Conservation (phyloP, 768 basidiomycete genomes). For the Crepidotus variabilis region DNA sequence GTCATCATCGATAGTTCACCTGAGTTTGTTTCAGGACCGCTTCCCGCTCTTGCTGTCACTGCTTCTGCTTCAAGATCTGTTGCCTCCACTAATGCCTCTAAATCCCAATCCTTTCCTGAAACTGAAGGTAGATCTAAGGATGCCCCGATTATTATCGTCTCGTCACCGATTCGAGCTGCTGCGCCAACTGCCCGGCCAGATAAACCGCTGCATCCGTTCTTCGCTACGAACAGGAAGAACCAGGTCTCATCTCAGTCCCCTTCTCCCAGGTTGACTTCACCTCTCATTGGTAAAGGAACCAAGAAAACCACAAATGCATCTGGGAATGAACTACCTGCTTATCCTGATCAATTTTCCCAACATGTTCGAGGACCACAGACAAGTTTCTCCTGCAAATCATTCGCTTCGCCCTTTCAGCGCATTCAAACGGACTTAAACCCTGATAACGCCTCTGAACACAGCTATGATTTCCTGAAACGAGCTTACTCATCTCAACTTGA, state of each 20-base stretch:
- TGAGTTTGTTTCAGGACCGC: background rate
- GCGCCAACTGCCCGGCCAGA: conserved; percentile 12
- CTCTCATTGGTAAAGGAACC: background rate
- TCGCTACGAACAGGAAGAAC: conserved; percentile 29
- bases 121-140: conserved; percentile 28
- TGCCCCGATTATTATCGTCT: conserved; percentile 42
- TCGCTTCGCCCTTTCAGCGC: conserved; percentile 4
- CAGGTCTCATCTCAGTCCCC: background rate
- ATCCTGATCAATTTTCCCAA: conserved; percentile 48
- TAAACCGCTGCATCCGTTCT: conserved; percentile 42
- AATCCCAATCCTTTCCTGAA: conserved; percentile 5
- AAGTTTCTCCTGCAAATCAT: conserved; percentile 9
- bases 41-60: background rate
- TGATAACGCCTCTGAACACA: background rate
- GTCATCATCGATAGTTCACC: conserved; percentile 13
- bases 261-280: background rate
- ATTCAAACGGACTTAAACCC: background rate
- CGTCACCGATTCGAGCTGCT: conserved; percentile 31
- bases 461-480: background rate
- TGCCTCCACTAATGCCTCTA: background rate
- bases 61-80: background rate
- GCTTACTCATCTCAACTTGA: background rate
- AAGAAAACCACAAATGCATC: background rate
- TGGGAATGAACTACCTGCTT: conserved; percentile 26
- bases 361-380: conserved; percentile 62